These are phyloP conservation scores for Termitomyces titanicus DNA, from an alignment of 768 basidiomycete species.

Conservation along the genomic window DNA sequence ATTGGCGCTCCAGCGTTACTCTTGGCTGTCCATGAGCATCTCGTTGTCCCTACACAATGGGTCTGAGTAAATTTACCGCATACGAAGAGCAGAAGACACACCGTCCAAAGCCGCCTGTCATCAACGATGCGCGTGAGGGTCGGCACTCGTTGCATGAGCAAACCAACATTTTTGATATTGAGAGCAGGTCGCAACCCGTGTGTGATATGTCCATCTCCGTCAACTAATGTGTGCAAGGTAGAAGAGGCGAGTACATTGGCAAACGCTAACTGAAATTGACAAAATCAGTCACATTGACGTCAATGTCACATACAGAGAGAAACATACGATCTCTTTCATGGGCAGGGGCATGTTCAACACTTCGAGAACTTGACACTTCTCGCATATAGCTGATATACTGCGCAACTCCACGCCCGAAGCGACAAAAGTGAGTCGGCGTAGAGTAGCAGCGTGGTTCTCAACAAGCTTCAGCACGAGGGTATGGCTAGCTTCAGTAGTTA, in stretches of 20 bases:
- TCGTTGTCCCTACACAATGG: constrained; percentile 21
- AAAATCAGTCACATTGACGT: not conserved
- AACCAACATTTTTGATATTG: constrained; percentile 30
- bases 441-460: constrained; percentile 34
- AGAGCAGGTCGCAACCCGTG: constrained; percentile 38
- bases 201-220: constrained; percentile 37
- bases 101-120: constrained; percentile 52
- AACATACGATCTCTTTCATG: constrained; percentile 43
- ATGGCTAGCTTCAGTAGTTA: constrained; percentile 26
- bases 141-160: constrained; percentile 38
- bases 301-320: not conserved
- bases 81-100: constrained; percentile 24
- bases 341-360: constrained; percentile 50
- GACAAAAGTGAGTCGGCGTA: constrained; percentile 43
- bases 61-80: not conserved
- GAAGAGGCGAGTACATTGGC: constrained; percentile 32
- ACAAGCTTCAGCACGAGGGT: constrained; percentile 41
- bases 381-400: constrained; percentile 37
- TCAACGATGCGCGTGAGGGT: constrained; percentile 44
- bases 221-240: constrained; percentile 41
- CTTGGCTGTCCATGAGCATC: constrained; percentile 13
- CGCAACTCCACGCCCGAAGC: constrained; percentile 40
- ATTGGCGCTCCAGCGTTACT: constrained; percentile 29
- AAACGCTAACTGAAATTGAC: constrained; percentile 26
- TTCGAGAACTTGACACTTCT: constrained; percentile 42